Evolutionary conservation across 371 early-diverging fungal genomes (phyloP), one percentile per base, ranked within the genome.

Genomic region (Dentiscutata heterogama): DNA sequence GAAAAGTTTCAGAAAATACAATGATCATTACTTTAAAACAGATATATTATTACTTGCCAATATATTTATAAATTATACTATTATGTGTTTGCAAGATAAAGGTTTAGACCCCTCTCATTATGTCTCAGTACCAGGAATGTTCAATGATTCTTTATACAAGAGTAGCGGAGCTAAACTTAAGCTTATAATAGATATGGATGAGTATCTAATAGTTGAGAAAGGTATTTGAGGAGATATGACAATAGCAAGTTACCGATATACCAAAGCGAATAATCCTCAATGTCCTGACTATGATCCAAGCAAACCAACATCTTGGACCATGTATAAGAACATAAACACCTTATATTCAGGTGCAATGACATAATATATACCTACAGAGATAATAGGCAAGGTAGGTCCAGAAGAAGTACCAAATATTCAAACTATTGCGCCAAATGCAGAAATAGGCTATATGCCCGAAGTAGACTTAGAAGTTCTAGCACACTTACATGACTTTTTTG

Each of bases 301-400:
- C 18, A 77, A 64, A 42, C 78, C 25, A 5, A 77, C 25, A 18
- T 25, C 51, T 29, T 77, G 50, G 50, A 63, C 63, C 20, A 14
- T 77, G 25, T 77, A 77, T 77, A 51, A 77, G 35, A 50, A 77
- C 46, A 77, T 77, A 64, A 77, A 77, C 64, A 64, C 64, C n/a
- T 77, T 77, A 77, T 77, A 77, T 51, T 77, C 64, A 63, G 78
- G 64, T 2, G 46, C 78, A 18, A 77, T 77, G 78, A 77, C 64
- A 0, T 50, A 77, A 77, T 77, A 77, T 35, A 25, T 77, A 50
- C 78, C 78, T 46, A 77, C 78, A 51, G 64, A 77, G 39, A 77
- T 77, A 2, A 61, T 77, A 27, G 78, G 78, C 20, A 77, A 77
- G 22, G 64, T 77, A 63, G 6, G 22, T 29, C 46, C 78, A 63